A percentile compares a stretch with the other conserved stretches of the same genome.
These are phyloP conservation scores for Rhodotorula toruloides DNA, from an alignment of 768 basidiomycete species.

Conservation along the genomic window DNA sequence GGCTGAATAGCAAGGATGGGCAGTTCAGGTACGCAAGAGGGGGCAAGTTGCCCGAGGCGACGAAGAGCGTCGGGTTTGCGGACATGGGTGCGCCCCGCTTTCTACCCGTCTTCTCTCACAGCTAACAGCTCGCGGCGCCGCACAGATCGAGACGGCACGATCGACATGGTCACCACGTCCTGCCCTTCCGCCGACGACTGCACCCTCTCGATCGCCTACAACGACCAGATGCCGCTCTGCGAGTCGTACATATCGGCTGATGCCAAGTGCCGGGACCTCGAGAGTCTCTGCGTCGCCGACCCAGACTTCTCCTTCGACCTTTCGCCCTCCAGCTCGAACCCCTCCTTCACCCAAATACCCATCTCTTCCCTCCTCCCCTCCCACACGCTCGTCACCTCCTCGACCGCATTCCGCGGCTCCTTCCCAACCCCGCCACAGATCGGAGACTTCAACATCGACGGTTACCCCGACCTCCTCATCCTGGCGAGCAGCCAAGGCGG, in stretches of 20 bases:
- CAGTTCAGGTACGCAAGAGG: constrained; percentile 64
- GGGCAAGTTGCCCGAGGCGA: constrained; percentile 66
- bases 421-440: constrained; percentile 72
- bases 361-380: constrained; percentile 58
- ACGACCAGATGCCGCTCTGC: constrained; percentile 81
- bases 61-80: constrained; percentile 73
- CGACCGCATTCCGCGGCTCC: constrained; percentile 60
- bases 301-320: constrained; percentile 73
- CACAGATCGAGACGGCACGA: constrained; percentile 83
- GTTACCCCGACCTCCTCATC: constrained; percentile 77
- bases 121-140: neutral
- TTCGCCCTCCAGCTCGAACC: constrained; percentile 29
- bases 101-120: too few species aligned
- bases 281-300: constrained; percentile 76
- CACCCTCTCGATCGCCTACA: constrained; percentile 84
- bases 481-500: constrained; percentile 16
- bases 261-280: constrained; percentile 65
- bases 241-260: constrained; percentile 47
- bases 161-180: constrained; percentile 87
- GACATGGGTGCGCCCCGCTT: constrained; percentile 65
- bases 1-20: constrained; percentile 74
- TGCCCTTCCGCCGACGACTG: constrained; percentile 71
- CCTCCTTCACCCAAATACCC: constrained; percentile 63
- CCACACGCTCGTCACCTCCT: constrained; percentile 60
- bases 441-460: constrained; percentile 88